Percentiles rank a stretch among this genome's conserved stretches.
phyloP scores from a whole-genome alignment of 2,329 filamentous ascomycete genomes.

The Cordyceps farinosa region DNA sequence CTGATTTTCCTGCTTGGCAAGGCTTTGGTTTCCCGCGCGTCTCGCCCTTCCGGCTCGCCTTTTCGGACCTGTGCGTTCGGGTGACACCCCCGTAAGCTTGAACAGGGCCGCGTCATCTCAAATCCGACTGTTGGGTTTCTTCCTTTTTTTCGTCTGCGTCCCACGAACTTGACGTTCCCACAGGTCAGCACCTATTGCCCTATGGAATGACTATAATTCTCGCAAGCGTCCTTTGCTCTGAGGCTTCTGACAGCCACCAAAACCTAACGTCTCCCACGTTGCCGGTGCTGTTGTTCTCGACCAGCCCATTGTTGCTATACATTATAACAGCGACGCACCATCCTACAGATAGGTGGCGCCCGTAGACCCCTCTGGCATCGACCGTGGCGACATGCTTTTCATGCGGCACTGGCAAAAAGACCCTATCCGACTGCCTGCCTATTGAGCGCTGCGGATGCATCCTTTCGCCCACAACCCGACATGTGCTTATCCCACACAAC shows the following conservation, averaged over 20 bases:
- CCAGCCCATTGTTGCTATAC: background rate
- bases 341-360: background rate
- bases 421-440: background rate
- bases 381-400: background rate
- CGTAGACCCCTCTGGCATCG: background rate
- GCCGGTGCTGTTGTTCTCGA: background rate
- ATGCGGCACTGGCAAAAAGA: background rate
- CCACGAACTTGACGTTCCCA: background rate
- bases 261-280: background rate
- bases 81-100: background rate
- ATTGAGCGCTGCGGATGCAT: background rate
- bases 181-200: background rate
- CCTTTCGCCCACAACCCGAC: background rate
- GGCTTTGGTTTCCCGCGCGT: background rate
- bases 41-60: background rate
- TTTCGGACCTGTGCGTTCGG: background rate
- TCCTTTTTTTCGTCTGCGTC: background rate
- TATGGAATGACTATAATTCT: background rate
- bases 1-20: background rate
- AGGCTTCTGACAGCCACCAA: background rate
- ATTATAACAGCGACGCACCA: background rate
- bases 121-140: background rate
- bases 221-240: background rate
- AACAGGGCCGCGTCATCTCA: slow-evolving; percentile 13
- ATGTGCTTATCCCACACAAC: background rate